Base-by-base conservation (phyloP, 2,329 filamentous ascomycete genomes). In the Raffaelea arxii region DNA sequence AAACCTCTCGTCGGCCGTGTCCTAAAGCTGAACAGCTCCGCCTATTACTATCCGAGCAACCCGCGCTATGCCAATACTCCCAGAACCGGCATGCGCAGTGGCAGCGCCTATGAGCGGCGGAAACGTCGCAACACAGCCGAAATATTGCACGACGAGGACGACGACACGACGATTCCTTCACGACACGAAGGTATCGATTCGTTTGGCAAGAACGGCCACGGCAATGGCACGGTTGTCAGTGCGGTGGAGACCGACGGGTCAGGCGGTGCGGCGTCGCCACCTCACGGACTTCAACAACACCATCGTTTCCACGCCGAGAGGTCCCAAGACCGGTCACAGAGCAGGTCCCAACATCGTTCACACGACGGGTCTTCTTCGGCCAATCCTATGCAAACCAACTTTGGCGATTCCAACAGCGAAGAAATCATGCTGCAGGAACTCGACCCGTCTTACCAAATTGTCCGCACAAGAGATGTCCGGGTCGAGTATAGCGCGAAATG, bases 1-100 rank as follows among this genome's bases (percentile, higher is more conserved):
- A 54, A 51, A 43, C 57, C 57, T 3, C 49, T 59, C 24, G 46
- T 55, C 45, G 53, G 54, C 25, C 38, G 48, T 21, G 16, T 47
- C 25, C 38, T 53, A 35, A 45, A 49, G 39, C n/a, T 49, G 30
- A 44, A 39, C 46, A 46, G 18, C 43, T 41, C 39, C 1, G 39
- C 39, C 23, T 10, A 16, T 24, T 40, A 40, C 38, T 36, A 41
- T 16, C 40, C 19, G 11, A 40, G 38, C 23, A 18, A 41, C 16
- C 16, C n/a, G n/a, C n/a, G n/a, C n/a, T n/a, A n/a, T n/a, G n/a
- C n/a, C n/a, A n/a, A n/a, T n/a, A n/a, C n/a, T n/a, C n/a, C n/a
- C n/a, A n/a, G n/a, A n/a, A n/a, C n/a, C n/a, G n/a, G n/a, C n/a
- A n/a, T n/a, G n/a, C n/a, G n/a, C n/a, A n/a, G n/a, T n/a, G n/a